Conservation (phyloP, 2,329 filamentous ascomycete genomes). For the Neonectria punicea region DNA sequence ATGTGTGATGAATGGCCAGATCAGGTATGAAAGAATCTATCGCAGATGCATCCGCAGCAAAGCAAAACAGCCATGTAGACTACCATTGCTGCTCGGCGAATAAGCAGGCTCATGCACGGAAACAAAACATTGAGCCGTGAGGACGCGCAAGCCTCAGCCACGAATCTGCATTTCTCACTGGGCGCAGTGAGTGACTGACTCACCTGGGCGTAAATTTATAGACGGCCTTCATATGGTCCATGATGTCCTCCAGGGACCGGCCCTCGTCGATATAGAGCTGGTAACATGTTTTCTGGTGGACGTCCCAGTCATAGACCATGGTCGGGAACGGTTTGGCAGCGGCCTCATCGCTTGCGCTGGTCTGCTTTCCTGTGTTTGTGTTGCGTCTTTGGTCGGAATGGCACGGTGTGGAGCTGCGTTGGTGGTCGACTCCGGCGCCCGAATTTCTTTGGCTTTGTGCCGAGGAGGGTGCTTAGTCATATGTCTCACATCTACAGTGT, state of each 20-base stretch:
- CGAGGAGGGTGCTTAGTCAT: conserved; percentile 30
- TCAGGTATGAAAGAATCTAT: neutral
- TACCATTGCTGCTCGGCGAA: conserved; percentile 2
- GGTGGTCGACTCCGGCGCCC: conserved; percentile 41
- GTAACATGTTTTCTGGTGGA: conserved; percentile 54
- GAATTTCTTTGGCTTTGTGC: conserved; percentile 20
- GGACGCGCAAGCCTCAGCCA: conserved; percentile 1
- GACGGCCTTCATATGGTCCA: conserved; percentile 72
- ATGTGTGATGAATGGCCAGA: neutral
- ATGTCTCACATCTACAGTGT: too few species aligned
- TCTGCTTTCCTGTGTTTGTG: conserved; percentile 9
- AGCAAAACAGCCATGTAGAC: neutral
- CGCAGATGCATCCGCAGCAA: neutral
- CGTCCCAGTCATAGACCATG: conserved; percentile 62
- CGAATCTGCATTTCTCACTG: neutral
- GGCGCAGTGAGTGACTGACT: conserved; percentile 52
- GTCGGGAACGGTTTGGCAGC: conserved; percentile 33
- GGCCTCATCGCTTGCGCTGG: conserved; percentile 22
- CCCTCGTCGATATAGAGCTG: conserved; percentile 82
- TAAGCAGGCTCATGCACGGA: neutral
- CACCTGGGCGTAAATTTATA: conserved; percentile 79
- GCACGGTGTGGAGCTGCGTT: conserved; percentile 42
- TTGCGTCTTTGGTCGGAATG: conserved; percentile 42
- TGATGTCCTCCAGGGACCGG: conserved; percentile 78
- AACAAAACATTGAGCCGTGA: neutral